Base-by-base conservation (phyloP, 352 stramenopile species). In the Peronospora destructor region DNA sequence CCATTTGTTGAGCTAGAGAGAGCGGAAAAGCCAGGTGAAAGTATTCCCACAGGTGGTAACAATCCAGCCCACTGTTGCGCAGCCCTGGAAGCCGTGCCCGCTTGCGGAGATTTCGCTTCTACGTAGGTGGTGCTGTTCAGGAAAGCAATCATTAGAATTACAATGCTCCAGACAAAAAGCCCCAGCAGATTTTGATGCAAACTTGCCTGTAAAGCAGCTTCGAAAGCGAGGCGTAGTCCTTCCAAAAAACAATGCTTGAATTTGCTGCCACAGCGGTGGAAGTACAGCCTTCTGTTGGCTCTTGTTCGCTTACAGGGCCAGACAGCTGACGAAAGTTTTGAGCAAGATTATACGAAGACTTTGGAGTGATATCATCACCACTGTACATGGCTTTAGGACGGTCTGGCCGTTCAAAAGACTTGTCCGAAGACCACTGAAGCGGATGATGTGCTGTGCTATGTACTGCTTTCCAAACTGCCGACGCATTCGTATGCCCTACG, bases 161-260 rank as follows among this genome's bases (percentile, higher is more conserved):
- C 7, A 12, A 34, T 12, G 10, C 30, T 4, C 30, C 30, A n/a
- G 11, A 28, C 6, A 43, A 37, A 17, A 1, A 32, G 19, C 3
- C 11, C 25, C 34, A 13, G 11, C 6, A 13, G 19, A 21, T 21
- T 21, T 30, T n/a, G 9, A 37, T 45, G 16, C 35, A 45, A 17
- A 37, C 36, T 40, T 43, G 82, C 76, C 71, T 87, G 59, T 85
- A 78, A 59, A 88, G 78, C 45, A 86, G 61, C 53, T 74, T 83
- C 8, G 77, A 88, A 39, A 88, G 29, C 16, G 66, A 73, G n/a
- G 77, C 82, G 42, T 85, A 88, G n/a, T 72, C 73, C 49, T 87
- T 74, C 76, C 76, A 87, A 0, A 67, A 70, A 17, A 55, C 66
- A 12, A 85, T 44, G 19, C 78, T 79, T 42, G 77, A 45, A 35